Base-by-base conservation (phyloP, 2,329 filamentous ascomycete species). In the Trichoderma sp. region DNA sequence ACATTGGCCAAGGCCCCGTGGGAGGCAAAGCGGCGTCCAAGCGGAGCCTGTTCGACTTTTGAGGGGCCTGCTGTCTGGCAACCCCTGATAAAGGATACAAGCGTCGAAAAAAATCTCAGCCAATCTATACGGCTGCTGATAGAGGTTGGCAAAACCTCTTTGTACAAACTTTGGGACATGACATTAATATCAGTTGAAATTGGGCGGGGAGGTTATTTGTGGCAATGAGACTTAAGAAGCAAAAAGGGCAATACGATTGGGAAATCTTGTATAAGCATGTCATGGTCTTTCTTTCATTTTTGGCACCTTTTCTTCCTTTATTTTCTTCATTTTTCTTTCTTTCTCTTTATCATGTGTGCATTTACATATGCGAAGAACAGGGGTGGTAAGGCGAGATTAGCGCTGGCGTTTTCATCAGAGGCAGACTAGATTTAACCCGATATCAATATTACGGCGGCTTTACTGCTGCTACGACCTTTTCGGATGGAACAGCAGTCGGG, bases 1-100 rank as follows among this genome's bases (percentile, higher is more conserved):
- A 85, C 66, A 73, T 83, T 14, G 81, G 79, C 11, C 75, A 76
- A 8, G 77, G 77, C 5, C 71, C 76, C 3, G 69, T 81, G 43
- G 81, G 80, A 61, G 73, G 77, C 26, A 73, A 73, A 18, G 73
- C 73, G 34, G 30, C 32, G 21, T 58, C 71, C 4, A 79, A 77
- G 62, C 76, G 77, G 3, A 61, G 73, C 65, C 14, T 64, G n/a
- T 39, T 28, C 6, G 36, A 24, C 24, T 62, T 67, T 34, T 71
- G 69, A 43, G 24, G 39, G 60, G 15, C 18, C 3, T 58, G 34
- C 24, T 26, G 21, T 34, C 12, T 11, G 24, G 36, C 32, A 43
- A 39, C 47, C 4, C 32, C 21, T 24, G 15, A 36, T n/a, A 43
- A 43, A 6, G 9, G 39, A 21, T 28, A 43, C 61, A 60, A 15